phyloP scores from a whole-genome alignment of 208 protist species.

The Phytomonas sp. region DNA sequence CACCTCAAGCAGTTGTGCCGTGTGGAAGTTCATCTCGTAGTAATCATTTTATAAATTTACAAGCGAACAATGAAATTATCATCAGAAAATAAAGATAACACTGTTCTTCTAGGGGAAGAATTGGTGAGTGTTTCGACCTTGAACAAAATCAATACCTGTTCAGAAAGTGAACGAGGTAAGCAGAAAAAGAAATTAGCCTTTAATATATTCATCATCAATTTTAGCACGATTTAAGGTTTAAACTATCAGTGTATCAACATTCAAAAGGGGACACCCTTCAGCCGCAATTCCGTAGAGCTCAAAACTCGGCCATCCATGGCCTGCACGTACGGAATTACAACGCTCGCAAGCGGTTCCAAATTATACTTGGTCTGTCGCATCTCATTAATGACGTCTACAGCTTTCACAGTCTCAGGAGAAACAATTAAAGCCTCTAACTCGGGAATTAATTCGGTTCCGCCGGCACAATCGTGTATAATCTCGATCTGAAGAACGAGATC shows the following conservation, averaged over 20 bases:
- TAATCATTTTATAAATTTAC: not conserved
- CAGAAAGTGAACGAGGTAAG: not conserved
- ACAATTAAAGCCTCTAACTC: constrained; percentile 66
- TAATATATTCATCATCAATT: not conserved
- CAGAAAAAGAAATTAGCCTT: constrained; percentile 3
- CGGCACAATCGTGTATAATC: constrained; percentile 51
- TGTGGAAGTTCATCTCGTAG: not conserved
- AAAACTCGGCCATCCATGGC: constrained; percentile 28
- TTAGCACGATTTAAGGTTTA: not conserved
- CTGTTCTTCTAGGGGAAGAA: not conserved
- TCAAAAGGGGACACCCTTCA: not conserved
- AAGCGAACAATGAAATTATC: not conserved
- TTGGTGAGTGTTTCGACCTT: not conserved
- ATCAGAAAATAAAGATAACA: not conserved
- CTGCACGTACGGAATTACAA: constrained; percentile 63
- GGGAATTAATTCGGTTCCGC: constrained; percentile 58
- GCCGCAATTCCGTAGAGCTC: constrained; percentile 64
- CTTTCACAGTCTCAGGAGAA: constrained; percentile 65
- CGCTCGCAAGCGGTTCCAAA: constrained; percentile 30
- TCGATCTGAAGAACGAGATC: constrained; percentile 60
- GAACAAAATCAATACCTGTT: not conserved
- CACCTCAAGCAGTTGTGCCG: not conserved
- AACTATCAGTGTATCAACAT: not conserved
- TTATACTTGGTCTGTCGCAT: constrained; percentile 37
- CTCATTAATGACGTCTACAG: constrained; percentile 52